Base-by-base conservation (phyloP, 2,329 filamentous ascomycete genomes). In the Fusarium longipes region DNA sequence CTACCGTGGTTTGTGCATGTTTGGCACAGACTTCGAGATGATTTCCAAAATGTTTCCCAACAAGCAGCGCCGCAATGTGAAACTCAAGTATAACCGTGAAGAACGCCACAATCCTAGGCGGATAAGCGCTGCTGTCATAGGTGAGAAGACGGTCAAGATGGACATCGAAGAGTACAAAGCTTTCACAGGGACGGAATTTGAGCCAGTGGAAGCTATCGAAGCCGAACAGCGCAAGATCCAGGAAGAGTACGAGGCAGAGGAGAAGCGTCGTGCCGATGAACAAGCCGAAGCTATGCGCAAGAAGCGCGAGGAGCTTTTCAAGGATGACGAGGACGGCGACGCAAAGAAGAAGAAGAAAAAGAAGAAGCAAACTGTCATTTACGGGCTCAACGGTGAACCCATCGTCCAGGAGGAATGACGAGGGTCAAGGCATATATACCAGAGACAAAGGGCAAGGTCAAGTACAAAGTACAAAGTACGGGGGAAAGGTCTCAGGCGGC, bases 1-100 rank as follows among this genome's bases (percentile, higher is more conserved):
- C 79, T 96, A 93, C 81, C 85, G 89, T 27, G 89, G 88, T 1
- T 82, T 96, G 3, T 81, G 83, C 57, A 91, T 90, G 84, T 94
- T 93, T 73, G 93, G 93, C 56, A 95, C 91, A 2, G 92, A 95
- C 75, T 96, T 96, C 74, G 86, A 90, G 75, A 92, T 92, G 79
- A 93, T 96, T 70, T 85, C 87, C 60, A 87, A 87, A 70, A 88
- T 93, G 84, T 94, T 96, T 73, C 86, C 88, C 2, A 85, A 86
- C 65, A 89, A 90, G 73, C 91, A 86, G 61, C 85, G 93, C 18
- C 86, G 89, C 30, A 88, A 92, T 76, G 85, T 96, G 79, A 95
- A 95, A 80, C 85, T 90, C 67, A 96, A 96, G 76, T 96, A 93
- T 79, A 91, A 90, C 72, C 89, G 90, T 63, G 93, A 96, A 78